A percentile compares a stretch with the other conserved stretches of the same genome.
Evolutionary conservation across 805 yeast species (phyloP).

Genomic region (Nematodospora valgi): DNA sequence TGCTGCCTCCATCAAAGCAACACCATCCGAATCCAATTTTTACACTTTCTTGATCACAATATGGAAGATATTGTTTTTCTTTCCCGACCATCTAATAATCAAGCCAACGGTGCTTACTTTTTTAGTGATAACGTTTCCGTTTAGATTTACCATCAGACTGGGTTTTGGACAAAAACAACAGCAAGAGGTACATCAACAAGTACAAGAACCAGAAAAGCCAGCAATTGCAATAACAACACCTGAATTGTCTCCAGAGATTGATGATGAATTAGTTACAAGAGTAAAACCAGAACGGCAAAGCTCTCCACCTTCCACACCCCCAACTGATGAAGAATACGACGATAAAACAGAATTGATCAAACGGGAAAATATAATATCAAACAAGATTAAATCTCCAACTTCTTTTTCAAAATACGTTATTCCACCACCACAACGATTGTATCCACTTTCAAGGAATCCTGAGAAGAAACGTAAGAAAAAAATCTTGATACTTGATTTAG

Average conservation of each 20-base stretch:
- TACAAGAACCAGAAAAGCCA: not conserved
- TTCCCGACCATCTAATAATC: conserved; percentile 40
- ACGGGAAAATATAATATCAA: conserved; percentile 39
- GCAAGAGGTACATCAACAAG: not conserved
- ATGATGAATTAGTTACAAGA: conserved; percentile 7
- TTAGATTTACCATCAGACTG: conserved; percentile 24
- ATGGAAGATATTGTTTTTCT: conserved; percentile 9
- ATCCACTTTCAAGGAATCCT: conserved; percentile 41
- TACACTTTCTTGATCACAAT: conserved; percentile 2
- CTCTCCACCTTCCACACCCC: not conserved
- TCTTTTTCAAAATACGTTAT: conserved; percentile 39
- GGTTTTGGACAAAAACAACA: not conserved
- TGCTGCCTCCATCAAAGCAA: not conserved
- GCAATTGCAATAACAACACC: not conserved
- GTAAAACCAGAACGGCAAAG: not conserved
- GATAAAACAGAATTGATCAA: conserved; percentile 37
- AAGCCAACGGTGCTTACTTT: conserved; percentile 51
- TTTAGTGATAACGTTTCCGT: conserved; percentile 55
- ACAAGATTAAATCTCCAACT: conserved; percentile 40
- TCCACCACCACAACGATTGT: conserved; percentile 44
- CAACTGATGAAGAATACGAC: conserved; percentile 10
- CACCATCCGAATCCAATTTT: not conserved
- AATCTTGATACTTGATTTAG: conserved; percentile 82
- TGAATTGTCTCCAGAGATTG: not conserved
- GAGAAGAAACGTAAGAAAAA: conserved; percentile 43